Conservation (phyloP, 2,329 filamentous ascomycete genomes). For the Stromatinia cepivora region DNA sequence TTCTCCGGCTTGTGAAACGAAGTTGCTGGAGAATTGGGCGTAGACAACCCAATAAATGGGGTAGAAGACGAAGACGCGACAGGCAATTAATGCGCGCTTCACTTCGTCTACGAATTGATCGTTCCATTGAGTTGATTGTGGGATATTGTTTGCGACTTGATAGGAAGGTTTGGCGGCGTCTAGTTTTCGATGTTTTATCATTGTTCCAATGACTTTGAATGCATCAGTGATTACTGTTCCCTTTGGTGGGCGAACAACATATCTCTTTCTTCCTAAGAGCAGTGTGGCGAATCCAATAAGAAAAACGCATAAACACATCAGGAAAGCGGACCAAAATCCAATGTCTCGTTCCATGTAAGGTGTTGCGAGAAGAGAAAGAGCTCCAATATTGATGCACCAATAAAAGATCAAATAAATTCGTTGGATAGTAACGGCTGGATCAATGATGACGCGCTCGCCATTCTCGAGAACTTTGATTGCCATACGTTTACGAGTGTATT, state of each 20-base stretch:
- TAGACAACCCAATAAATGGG: slow-evolving; percentile 57
- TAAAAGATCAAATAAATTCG: slow-evolving; percentile 56
- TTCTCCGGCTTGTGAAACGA: slow-evolving; percentile 56
- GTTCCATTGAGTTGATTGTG: slow-evolving; percentile 26
- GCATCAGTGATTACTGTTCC: slow-evolving; percentile 66
- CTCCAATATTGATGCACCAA: slow-evolving; percentile 67
- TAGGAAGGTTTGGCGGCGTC: slow-evolving; percentile 65
- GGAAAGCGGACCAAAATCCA: slow-evolving; percentile 52
- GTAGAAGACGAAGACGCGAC: slow-evolving; percentile 57
- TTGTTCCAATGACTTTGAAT: slow-evolving; percentile 61
- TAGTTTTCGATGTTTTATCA: slow-evolving; percentile 48
- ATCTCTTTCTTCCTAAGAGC: slow-evolving; percentile 55
- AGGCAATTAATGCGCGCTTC: slow-evolving; percentile 57
- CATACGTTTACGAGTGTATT: slow-evolving; percentile 48
- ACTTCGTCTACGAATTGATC: slow-evolving; percentile 52
- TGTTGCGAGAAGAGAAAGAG: slow-evolving; percentile 48
- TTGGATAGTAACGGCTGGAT: slow-evolving; percentile 57
- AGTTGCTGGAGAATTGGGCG: slow-evolving; percentile 54
- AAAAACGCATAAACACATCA: slow-evolving; percentile 52
- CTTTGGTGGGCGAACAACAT: slow-evolving; percentile 55
- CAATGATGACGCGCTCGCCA: slow-evolving; percentile 60
- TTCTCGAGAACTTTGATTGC: slow-evolving; percentile 50
- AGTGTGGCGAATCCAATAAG: slow-evolving; percentile 53
- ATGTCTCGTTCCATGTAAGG: slow-evolving; percentile 47
- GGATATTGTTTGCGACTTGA: slow-evolving; percentile 46